Conservation (phyloP, 2,329 filamentous ascomycete genomes). For the Penicillium thymicola region DNA sequence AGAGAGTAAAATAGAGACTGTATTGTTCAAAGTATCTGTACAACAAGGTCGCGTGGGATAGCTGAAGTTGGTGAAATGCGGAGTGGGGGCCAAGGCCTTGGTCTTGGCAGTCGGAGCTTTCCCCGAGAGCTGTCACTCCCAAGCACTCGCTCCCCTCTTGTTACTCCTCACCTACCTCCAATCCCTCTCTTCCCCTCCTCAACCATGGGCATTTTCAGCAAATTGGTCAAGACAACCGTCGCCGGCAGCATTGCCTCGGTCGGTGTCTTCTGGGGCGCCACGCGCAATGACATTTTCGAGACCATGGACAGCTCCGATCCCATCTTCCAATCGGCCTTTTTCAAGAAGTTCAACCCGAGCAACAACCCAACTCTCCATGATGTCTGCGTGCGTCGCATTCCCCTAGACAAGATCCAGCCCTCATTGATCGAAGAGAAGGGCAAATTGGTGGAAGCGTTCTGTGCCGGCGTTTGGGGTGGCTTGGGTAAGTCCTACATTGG, state of each 20-base stretch:
- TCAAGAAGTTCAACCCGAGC: slow-evolving; percentile 59
- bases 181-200: background rate
- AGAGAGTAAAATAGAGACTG: no score
- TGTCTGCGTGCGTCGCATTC: slow-evolving; percentile 60
- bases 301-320: slow-evolving; percentile 59
- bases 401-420: slow-evolving; percentile 61
- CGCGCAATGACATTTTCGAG: slow-evolving; percentile 55
- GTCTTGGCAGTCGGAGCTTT: slow-evolving; percentile 5
- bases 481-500: slow-evolving; percentile 50
- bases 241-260: slow-evolving; percentile 49
- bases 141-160: background rate
- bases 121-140: slow-evolving; percentile 1
- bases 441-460: slow-evolving; percentile 63
- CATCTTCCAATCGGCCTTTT: slow-evolving; percentile 59
- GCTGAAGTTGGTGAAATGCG: no score
- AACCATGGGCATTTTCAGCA: slow-evolving; percentile 55
- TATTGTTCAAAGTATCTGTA: no score
- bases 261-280: slow-evolving; percentile 54
- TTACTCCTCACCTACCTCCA: background rate
- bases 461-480: slow-evolving; percentile 64
- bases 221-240: slow-evolving; percentile 43
- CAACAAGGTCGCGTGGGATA: no score
- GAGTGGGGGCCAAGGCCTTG: no score
- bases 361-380: slow-evolving; percentile 64
- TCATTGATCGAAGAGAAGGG: slow-evolving; percentile 61